Percentiles rank a stretch among this genome's conserved stretches.
phyloP scores from a whole-genome alignment of 805 yeast genomes.

The Yarrowia divulgata region DNA sequence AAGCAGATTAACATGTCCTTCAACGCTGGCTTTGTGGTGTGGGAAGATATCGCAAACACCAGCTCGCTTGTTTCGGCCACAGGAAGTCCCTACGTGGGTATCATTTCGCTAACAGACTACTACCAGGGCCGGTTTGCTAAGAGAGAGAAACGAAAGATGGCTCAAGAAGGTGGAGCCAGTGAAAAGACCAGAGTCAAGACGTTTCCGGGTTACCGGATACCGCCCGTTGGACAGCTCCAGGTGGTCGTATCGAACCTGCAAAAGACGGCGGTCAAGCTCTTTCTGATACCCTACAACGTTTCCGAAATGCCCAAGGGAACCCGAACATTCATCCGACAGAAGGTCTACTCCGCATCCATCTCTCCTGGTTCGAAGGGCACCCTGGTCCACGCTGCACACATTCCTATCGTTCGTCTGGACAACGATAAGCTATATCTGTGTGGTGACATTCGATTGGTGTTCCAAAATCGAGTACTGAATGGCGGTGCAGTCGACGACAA shows the following conservation, averaged over 20 bases:
- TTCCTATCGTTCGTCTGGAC: conserved; percentile 12
- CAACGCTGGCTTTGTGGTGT: conserved; percentile 49
- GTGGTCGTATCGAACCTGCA: conserved; percentile 49
- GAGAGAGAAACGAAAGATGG: conserved; percentile 9
- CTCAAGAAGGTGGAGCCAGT: not conserved
- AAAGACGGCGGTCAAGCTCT: conserved; percentile 49
- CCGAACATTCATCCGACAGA: conserved; percentile 50
- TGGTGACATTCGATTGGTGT: conserved; percentile 28
- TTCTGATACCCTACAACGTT: conserved; percentile 50
- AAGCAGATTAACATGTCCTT: conserved; percentile 46
- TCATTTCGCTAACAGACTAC: conserved; percentile 42
- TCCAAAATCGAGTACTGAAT: conserved; percentile 34
- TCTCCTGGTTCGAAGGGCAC: conserved; percentile 40
- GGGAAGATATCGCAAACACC: conserved; percentile 42
- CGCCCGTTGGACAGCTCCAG: conserved; percentile 50
- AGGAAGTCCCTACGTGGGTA: conserved; percentile 48
- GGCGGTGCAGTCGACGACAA: conserved; percentile 5
- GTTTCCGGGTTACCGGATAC: conserved; percentile 48
- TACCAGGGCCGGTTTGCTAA: conserved; percentile 14
- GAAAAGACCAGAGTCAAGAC: conserved; percentile 4
- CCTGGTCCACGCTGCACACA: conserved; percentile 41
- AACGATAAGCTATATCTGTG: conserved; percentile 28
- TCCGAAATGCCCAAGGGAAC: conserved; percentile 46
- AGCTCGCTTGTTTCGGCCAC: conserved; percentile 22
- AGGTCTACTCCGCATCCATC: conserved; percentile 41